Evolutionary conservation across 1,284 basidiomycete genomes (phyloP).

Genomic region (Papiliotrema flavescens): DNA sequence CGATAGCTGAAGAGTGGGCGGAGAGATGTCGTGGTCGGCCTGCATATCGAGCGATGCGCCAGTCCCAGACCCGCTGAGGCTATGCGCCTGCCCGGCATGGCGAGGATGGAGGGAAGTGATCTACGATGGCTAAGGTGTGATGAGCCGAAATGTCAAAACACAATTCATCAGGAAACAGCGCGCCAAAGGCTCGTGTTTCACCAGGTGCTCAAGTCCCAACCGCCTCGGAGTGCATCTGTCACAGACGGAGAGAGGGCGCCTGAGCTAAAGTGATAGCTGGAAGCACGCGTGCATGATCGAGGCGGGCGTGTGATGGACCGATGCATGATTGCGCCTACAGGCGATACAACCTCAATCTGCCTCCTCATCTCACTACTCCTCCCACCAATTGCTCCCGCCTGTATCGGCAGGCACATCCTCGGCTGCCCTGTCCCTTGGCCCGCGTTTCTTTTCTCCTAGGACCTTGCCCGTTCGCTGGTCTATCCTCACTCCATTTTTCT

Average conservation of each 20-base stretch:
- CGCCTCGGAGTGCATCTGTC: too few species aligned
- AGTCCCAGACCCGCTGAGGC: not conserved
- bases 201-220: too few species aligned
- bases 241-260: too few species aligned
- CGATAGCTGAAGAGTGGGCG: not conserved
- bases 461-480: slow-evolving; percentile 45
- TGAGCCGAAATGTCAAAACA: not conserved
- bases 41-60: not conserved
- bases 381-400: slow-evolving; percentile 31
- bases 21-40: not conserved
- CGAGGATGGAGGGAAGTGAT: not conserved
- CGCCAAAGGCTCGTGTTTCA: too few species aligned
- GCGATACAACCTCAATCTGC: not conserved
- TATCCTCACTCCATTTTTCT: slow-evolving; percentile 1
- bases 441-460: slow-evolving; percentile 12
- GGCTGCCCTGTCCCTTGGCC: not conserved
- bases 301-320: too few species aligned
- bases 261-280: too few species aligned
- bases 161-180: too few species aligned
- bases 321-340: not conserved
- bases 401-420: slow-evolving; percentile 1
- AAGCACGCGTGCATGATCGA: too few species aligned
- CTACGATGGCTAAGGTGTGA: not conserved
- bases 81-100: not conserved
- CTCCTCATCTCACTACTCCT: slow-evolving; percentile 7